A percentile compares a stretch with the other conserved stretches of the same genome.
Evolutionary conservation across 1,139 yeast species (phyloP).

Genomic region (Pichia sp.): DNA sequence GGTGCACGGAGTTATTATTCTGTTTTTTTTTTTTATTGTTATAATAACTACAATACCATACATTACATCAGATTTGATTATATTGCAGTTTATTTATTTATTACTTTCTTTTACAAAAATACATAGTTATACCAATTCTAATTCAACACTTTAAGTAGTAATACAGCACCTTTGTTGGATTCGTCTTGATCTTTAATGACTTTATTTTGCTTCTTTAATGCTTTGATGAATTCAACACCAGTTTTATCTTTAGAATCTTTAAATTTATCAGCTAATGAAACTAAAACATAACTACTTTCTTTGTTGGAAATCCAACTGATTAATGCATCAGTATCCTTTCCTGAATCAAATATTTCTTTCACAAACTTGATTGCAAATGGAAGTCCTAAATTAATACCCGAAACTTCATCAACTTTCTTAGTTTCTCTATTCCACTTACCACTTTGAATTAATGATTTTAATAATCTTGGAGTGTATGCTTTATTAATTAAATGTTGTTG

Average conservation of each 20-base stretch:
- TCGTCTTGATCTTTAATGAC: conserved; percentile 40
- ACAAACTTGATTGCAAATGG: conserved; percentile 52
- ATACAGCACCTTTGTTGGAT: conserved; percentile 75
- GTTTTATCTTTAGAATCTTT: conserved; percentile 31
- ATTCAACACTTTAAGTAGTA: conserved; percentile 41
- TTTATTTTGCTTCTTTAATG: conserved; percentile 48
- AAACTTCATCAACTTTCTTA: conserved; percentile 41
- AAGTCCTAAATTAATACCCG: conserved; percentile 48
- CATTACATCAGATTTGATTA: too few species aligned
- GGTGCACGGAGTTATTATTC: conserved; percentile 1
- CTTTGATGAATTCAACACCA: conserved; percentile 44
- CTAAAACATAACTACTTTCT: conserved; percentile 76
- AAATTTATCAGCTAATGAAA: conserved; percentile 55
- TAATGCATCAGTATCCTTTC: conserved; percentile 42
- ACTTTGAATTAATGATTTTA: conserved; percentile 80
- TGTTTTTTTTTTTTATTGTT: background rate
- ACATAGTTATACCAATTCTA: background rate
- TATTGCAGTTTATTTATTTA: background rate
- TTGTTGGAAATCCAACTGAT: conserved; percentile 63
- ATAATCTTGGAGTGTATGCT: conserved; percentile 70
- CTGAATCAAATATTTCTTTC: conserved; percentile 43
- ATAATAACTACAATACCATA: background rate
- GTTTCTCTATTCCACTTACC: conserved; percentile 67
- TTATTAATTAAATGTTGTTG: conserved; percentile 65
- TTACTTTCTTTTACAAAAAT: background rate